Conservation (phyloP, 176 grass and related monocot species). For the Avena eriantha region DNA sequence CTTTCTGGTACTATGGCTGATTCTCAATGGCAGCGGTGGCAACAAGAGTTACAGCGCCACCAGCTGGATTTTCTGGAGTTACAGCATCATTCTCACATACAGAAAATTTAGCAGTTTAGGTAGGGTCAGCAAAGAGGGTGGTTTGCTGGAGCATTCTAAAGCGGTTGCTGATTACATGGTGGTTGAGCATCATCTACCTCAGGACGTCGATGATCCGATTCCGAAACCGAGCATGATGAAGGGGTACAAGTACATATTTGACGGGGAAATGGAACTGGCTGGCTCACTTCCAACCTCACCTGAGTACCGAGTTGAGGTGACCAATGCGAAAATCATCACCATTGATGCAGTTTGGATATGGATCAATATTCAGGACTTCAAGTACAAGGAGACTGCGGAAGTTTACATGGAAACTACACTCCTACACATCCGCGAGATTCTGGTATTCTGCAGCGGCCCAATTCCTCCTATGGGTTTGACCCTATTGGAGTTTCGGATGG, state of each 20-base stretch:
- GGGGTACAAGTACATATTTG: neutral
- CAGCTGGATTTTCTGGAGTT: neutral
- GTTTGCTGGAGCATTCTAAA: neutral
- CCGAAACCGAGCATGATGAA: neutral
- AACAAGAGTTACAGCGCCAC: neutral
- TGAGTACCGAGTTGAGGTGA: neutral
- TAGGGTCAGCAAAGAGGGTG: neutral
- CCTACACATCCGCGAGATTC: too few relatives aligned
- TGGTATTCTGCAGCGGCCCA: slow-evolving; percentile 26
- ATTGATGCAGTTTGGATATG: slow-evolving; percentile 16
- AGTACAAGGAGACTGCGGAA: neutral
- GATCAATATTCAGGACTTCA: neutral
- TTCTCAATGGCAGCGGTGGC: neutral
- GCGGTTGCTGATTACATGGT: neutral
- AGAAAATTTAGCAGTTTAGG: neutral
- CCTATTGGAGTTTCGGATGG: neutral
- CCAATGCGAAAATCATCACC: neutral
- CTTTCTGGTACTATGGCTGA: slow-evolving; percentile 1
- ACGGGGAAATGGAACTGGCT: neutral
- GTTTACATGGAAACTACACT: neutral
- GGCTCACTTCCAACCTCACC: neutral
- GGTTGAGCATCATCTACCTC: neutral
- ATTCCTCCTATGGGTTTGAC: neutral
- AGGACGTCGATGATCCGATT: neutral
- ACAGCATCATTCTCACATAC: neutral